A percentile compares a stretch with the other conserved stretches of the same genome.
Evolutionary conservation across 179 eudicot genomes (phyloP).

Genomic region (Carnegiea gigantea): DNA sequence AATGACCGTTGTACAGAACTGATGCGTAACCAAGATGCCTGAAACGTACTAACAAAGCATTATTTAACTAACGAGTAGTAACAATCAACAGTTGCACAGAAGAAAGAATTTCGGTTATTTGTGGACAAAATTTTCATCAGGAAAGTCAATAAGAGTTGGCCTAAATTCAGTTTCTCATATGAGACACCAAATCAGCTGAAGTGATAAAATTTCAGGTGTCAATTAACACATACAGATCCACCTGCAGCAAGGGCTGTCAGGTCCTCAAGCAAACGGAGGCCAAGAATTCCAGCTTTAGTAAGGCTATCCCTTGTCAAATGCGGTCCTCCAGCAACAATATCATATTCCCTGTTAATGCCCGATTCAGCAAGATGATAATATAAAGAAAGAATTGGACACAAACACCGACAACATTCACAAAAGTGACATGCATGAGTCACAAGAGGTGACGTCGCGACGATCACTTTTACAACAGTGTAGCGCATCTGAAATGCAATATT

Average conservation of each 20-base stretch:
- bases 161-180: background rate
- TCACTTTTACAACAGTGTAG: background rate
- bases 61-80: constrained; percentile 12
- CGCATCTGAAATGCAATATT: background rate
- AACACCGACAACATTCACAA: constrained; percentile 5
- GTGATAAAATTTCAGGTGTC: constrained; percentile 17
- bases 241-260: constrained; percentile 99
- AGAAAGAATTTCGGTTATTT: background rate
- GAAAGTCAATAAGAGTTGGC: constrained; percentile 10
- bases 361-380: constrained; percentile 23
- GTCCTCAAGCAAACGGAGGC: constrained; percentile 90
- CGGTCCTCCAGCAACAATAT: constrained; percentile 49
- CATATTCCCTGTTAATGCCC: constrained; percentile 50
- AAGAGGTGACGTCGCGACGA: constrained; percentile 8
- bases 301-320: constrained; percentile 62
- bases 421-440: constrained; percentile 2
- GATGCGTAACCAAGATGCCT: constrained; percentile 86
- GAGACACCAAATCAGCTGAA: constrained; percentile 13
- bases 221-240: constrained; percentile 99
- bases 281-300: constrained; percentile 74
- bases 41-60: constrained; percentile 24
- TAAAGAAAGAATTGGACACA: constrained; percentile 8
- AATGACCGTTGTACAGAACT: constrained; percentile 80
- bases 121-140: constrained; percentile 2
- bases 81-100: background rate